A percentile compares a stretch with the other conserved stretches of the same genome.
These are phyloP conservation scores for Lantana camara DNA, from an alignment of 257 asterid species.

Conservation along the genomic window DNA sequence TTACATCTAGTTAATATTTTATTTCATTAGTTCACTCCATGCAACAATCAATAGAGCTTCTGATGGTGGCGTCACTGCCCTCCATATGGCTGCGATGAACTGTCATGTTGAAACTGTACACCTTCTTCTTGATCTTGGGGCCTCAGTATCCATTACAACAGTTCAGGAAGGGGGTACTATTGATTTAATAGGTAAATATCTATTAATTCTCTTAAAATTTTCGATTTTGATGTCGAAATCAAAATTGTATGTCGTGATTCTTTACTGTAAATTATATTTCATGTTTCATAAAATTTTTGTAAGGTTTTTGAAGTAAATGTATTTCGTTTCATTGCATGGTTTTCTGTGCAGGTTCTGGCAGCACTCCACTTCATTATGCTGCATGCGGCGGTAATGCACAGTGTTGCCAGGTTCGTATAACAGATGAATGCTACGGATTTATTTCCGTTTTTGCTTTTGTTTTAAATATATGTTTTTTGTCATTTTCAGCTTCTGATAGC, in stretches of 20 bases:
- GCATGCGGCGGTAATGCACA: constrained; percentile 87
- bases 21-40: constrained; percentile 49
- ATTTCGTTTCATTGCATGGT: neutral
- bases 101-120: constrained; percentile 80
- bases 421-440: neutral
- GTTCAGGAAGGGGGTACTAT: constrained; percentile 78
- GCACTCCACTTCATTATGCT: constrained; percentile 92
- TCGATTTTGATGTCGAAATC: neutral
- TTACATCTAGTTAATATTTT: neutral
- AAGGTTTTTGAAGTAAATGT: no score
- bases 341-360: constrained; percentile 72
- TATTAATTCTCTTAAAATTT: neutral
- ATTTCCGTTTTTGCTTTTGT: no score
- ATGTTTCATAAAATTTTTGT: no score
- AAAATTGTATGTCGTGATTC: neutral
- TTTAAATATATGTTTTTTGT: constrained; percentile 2
- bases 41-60: constrained; percentile 73
- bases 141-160: constrained; percentile 56
- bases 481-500: constrained; percentile 71
- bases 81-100: constrained; percentile 89
- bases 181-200: constrained; percentile 66
- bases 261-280: neutral
- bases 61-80: constrained; percentile 90
- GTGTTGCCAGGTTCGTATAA: constrained; percentile 75
- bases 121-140: constrained; percentile 79